A percentile compares a stretch with the other conserved stretches of the same genome.
Conservation (phyloP, 345 rosid species). For the Rhodamnia argentea region DNA sequence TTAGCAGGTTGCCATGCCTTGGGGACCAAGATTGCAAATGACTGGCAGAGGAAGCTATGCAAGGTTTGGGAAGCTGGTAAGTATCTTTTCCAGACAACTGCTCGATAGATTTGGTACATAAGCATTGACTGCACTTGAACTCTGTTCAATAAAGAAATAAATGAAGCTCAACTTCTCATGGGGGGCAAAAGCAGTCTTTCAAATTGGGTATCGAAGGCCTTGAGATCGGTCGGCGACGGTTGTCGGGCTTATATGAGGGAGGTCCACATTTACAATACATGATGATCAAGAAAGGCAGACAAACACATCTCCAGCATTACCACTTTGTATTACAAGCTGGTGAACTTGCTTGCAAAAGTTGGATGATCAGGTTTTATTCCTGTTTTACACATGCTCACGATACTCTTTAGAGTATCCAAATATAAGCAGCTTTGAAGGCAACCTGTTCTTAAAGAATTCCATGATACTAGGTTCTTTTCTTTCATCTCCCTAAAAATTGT, state of each 20-base stretch:
- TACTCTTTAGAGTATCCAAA: constrained; percentile 9
- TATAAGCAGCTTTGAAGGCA: constrained; percentile 16
- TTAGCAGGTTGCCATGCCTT: not conserved
- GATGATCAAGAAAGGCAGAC: constrained; percentile 5
- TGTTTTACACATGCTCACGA: constrained; percentile 7
- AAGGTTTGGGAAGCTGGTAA: not conserved
- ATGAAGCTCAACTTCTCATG: too few relatives aligned
- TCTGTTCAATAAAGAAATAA: too few relatives aligned
- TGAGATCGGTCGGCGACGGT: too few relatives aligned
- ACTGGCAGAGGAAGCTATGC: not conserved
- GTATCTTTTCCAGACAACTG: too few relatives aligned
- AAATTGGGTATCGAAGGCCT: too few relatives aligned
- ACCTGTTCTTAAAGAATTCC: constrained; percentile 26
- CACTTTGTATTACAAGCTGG: too few relatives aligned
- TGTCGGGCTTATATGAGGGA: too few relatives aligned
- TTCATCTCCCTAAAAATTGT: constrained; percentile 16
- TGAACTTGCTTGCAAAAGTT: constrained; percentile 6
- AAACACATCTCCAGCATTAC: not conserved
- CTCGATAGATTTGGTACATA: too few relatives aligned
- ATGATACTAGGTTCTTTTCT: constrained; percentile 18
- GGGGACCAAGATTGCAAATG: not conserved
- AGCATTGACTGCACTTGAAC: too few relatives aligned
- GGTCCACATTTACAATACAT: constrained; percentile 29
- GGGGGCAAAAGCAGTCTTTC: too few relatives aligned
- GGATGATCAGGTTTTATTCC: constrained; percentile 13